These are phyloP conservation scores for Sporothrix humicola DNA, from an alignment of 2,329 filamentous ascomycete genomes.

Conservation along the genomic window DNA sequence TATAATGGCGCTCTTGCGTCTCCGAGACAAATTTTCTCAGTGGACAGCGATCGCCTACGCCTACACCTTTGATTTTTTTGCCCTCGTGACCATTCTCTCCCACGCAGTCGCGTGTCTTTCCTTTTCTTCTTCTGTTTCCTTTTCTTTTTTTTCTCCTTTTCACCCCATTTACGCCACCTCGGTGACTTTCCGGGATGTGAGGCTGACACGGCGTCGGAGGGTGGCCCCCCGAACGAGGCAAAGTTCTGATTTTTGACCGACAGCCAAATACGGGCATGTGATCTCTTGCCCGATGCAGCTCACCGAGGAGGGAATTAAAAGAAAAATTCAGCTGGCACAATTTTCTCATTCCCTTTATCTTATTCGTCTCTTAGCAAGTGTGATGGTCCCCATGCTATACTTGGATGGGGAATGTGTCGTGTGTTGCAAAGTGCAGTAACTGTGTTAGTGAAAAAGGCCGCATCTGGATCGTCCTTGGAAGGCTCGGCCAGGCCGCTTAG, in stretches of 20 bases:
- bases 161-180: neutral
- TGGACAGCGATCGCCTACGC: neutral
- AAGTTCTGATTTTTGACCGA: slow-evolving; percentile 31
- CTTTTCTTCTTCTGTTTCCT: neutral
- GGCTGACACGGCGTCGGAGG: neutral
- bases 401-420: slow-evolving; percentile 13
- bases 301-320: slow-evolving; percentile 22
- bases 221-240: neutral
- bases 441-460: neutral
- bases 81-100: neutral
- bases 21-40: neutral
- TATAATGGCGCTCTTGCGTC: neutral
- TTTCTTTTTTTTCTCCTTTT: neutral
- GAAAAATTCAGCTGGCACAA: neutral
- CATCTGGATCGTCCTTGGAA: too few relatives aligned
- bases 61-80: neutral
- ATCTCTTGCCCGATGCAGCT: slow-evolving; percentile 38
- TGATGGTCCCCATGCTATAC: neutral
- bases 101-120: neutral
- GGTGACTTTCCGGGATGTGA: neutral
- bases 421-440: neutral
- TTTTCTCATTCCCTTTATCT: neutral
- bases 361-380: neutral
- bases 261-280: slow-evolving; percentile 33
- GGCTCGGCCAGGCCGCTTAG: neutral